Evolutionary conservation across 2,329 filamentous ascomycete genomes (phyloP), one percentile per base, ranked within the genome.

Genomic region (Phialophora macrospora): DNA sequence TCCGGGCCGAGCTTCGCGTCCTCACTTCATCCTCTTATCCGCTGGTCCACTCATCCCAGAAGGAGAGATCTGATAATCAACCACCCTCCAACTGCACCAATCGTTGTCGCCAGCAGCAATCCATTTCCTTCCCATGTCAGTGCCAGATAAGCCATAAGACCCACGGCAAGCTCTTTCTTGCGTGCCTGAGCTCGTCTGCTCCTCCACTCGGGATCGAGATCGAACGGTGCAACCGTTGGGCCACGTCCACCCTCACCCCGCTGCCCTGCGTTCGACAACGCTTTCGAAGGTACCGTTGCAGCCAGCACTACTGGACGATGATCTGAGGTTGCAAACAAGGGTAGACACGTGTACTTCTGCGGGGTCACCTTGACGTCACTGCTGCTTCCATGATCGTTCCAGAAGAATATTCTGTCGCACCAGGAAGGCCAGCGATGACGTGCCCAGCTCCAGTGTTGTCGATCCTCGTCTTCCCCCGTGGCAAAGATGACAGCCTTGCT

Each of bases 401-500:
- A 65, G 77, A 88, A 98, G 22, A 98, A 81, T 22, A 98, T 89
- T 3, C 95, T 87, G 77, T 98, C 95, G 73, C 93, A 97, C 95
- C 94, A 98, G 73, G 89, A 89, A 0, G 95, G 93, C 84, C 91
- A 96, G 54, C 95, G 88, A 75, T 96, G 91, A 64, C 83, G 81
- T 7, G 93, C 91, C 85, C 93, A 97, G 34, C 82, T 79, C 88
- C 90, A 94, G 11, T 81, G 84, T 77, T 49, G 70, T 20, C 28
- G 58, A 38, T 60, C 58, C 49, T 51, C 58, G 51, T 69, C 70
- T 59, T 2, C 79, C 74, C 41, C 79, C 76, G 63, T 78, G 74
- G 26, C 79, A 75, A 66, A 78, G 74, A 30, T 76, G 73, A 60
- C 73, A 38, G 68, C 64, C 55, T 71, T 67, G 57, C 59, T 64